Conservation (phyloP, 108 stramenopile genomes). For the Conticribra weissflogii region DNA sequence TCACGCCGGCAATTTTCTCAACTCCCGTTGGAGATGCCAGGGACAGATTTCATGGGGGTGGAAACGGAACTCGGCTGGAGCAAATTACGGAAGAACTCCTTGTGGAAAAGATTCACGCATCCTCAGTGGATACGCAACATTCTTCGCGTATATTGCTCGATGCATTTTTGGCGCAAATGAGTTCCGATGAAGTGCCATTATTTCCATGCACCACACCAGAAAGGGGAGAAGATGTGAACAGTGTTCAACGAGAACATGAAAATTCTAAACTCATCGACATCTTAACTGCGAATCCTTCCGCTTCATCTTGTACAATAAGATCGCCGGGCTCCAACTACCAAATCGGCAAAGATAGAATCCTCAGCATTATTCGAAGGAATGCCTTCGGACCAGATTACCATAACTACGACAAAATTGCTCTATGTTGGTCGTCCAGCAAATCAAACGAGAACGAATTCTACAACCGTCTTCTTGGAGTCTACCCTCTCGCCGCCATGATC, state of each 20-base stretch:
- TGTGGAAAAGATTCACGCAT: conserved; percentile 53
- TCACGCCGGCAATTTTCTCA: conserved; percentile 58
- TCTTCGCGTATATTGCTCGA: conserved; percentile 11
- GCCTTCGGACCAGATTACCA: conserved; percentile 86
- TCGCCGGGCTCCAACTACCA: background rate
- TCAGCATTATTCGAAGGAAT: conserved; percentile 63
- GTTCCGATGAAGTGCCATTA: conserved; percentile 35
- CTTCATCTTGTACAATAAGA: background rate
- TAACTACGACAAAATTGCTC: conserved; percentile 54
- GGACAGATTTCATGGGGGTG: conserved; percentile 4
- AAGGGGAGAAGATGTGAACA: no score
- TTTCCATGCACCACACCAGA: background rate
- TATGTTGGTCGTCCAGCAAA: conserved; percentile 24
- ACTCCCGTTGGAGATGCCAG: conserved; percentile 27
- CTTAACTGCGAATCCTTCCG: conserved; percentile 6
- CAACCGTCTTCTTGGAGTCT: conserved; percentile 65
- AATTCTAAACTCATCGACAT: conserved; percentile 26
- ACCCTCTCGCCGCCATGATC: conserved; percentile 84
- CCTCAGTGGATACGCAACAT: no score
- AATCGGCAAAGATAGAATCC: conserved; percentile 45
- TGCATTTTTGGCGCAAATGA: conserved; percentile 41
- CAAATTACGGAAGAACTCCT: conserved; percentile 56
- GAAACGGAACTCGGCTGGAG: conserved; percentile 41
- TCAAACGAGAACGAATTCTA: conserved; percentile 24
- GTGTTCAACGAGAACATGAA: no score